Evolutionary conservation across 2,329 filamentous ascomycete species (phyloP), one percentile per base, ranked within the genome.

Genomic region (Salinomyces thailandicus): DNA sequence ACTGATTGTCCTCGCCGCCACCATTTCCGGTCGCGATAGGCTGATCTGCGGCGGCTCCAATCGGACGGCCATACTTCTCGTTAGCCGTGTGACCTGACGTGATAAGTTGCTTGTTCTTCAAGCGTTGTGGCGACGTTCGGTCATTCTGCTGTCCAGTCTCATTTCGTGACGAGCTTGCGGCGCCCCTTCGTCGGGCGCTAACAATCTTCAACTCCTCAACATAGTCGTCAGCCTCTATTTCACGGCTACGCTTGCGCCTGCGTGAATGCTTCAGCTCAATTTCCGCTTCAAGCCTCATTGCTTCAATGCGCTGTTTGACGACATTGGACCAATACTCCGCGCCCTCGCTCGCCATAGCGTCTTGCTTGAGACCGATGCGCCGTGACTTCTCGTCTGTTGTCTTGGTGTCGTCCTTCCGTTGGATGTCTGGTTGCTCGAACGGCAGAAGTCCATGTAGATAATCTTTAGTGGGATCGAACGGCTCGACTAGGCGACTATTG

Each of bases 301-400:
- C 18, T 8, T 17, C 19, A 3, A n/a, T 31, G 5, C 11, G 29
- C 14, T 37, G n/a, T 7, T 29, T 22, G 13, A 44, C 31, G 19
- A 35, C 31, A 26, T 41, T 41, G 13, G 24, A 3, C 41, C 38
- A 44, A 26, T 29, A 40, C 6, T 15, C 18, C 14, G 38, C 15
- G 9, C 13, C 15, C 15, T 27, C 6, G 7, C 12, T 17, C 12
- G 31, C 14, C 17, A 6, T 11, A 5, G 22, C 33, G 17, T 45
- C 42, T 28, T 35, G 36, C 2, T 18, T 5, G 18, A 38, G 41
- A 3, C 34, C 41, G 13, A 28, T 22, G 12, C 30, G 19, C 5
- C 42, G 35, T 17, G 31, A 16, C 22, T 35, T 33, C 17, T 47
- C 33, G n/a, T 45, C 5, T n/a, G 37, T 43, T 9, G 39, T 34